Evolutionary conservation across 192 early-diverging fungal species (phyloP).

Genomic region (Coemansia sp.): DNA sequence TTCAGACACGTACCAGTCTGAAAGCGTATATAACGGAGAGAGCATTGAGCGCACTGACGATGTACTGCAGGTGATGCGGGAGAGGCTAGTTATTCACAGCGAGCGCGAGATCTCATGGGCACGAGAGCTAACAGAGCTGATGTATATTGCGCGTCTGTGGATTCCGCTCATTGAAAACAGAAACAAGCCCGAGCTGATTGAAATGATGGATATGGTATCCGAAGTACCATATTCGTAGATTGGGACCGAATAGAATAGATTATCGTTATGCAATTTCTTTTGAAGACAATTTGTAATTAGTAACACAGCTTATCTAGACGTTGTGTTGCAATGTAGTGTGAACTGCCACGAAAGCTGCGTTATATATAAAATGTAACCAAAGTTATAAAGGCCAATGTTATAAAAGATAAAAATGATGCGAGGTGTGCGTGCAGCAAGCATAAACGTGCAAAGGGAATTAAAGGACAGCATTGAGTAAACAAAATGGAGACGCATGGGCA

Average conservation of each 20-base stretch:
- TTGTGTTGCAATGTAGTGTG: too few relatives aligned
- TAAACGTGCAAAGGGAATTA: too few relatives aligned
- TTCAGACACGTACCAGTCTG: background rate
- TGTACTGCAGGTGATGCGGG: conserved; percentile 34
- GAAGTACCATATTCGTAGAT: background rate
- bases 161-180: background rate
- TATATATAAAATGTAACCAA: too few relatives aligned
- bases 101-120: conserved; percentile 42
- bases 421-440: too few relatives aligned
- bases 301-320: too few relatives aligned
- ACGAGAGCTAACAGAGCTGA: conserved; percentile 20
- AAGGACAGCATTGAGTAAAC: background rate
- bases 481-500: background rate
- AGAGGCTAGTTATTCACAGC: conserved; percentile 27
- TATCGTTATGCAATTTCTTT: background rate
- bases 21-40: background rate
- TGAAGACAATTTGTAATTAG: background rate
- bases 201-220: background rate
- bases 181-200: background rate
- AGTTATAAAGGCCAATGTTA: too few relatives aligned
- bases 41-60: conserved; percentile 11
- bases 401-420: too few relatives aligned
- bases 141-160: conserved; percentile 16
- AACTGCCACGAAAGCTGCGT: too few relatives aligned
- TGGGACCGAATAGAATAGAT: background rate